These are phyloP conservation scores for Chaetomium tenue DNA, from an alignment of 495 filamentous ascomycete genomes.

Conservation along the genomic window DNA sequence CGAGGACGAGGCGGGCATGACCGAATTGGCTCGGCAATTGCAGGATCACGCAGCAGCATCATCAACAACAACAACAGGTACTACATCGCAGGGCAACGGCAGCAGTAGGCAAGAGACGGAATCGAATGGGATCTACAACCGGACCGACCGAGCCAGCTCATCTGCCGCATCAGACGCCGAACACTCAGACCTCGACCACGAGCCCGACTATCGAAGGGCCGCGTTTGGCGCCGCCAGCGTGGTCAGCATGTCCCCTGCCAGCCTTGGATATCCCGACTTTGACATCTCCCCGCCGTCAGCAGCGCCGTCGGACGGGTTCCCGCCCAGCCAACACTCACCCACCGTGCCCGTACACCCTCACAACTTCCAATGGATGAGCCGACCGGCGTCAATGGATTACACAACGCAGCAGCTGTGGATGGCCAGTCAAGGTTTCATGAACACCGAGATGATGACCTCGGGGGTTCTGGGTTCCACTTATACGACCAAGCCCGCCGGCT, in stretches of 20 bases:
- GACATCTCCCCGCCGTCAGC: conserved; percentile 34
- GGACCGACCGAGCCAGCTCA: conserved; percentile 51
- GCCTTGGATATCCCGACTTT: conserved; percentile 46
- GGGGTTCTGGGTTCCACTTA: conserved; percentile 31
- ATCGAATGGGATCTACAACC: conserved; percentile 40
- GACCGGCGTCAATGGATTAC: conserved; percentile 24
- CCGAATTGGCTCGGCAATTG: conserved; percentile 49
- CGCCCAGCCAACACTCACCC: conserved; percentile 9
- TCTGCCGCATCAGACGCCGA: conserved; percentile 44
- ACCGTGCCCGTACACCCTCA: background rate
- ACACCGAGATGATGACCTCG: background rate
- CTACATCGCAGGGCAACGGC: background rate
- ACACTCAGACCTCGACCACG: conserved; percentile 53
- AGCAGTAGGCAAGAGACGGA: conserved; percentile 39
- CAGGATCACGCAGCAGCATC: conserved; percentile 43
- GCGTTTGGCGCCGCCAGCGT: conserved; percentile 39
- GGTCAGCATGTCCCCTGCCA: conserved; percentile 48
- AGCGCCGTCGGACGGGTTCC: conserved; percentile 25
- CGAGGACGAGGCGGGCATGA: conserved; percentile 52
- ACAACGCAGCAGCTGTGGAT: conserved; percentile 36
- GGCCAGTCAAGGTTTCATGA: conserved; percentile 39
- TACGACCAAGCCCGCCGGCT: conserved; percentile 49
- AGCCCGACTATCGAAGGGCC: conserved; percentile 49
- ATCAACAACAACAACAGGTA: conserved; percentile 23
- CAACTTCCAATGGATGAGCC: conserved; percentile 21